These are phyloP conservation scores for Rhizophlyctis rosea DNA, from an alignment of 192 early-diverging fungal species.

Conservation along the genomic window DNA sequence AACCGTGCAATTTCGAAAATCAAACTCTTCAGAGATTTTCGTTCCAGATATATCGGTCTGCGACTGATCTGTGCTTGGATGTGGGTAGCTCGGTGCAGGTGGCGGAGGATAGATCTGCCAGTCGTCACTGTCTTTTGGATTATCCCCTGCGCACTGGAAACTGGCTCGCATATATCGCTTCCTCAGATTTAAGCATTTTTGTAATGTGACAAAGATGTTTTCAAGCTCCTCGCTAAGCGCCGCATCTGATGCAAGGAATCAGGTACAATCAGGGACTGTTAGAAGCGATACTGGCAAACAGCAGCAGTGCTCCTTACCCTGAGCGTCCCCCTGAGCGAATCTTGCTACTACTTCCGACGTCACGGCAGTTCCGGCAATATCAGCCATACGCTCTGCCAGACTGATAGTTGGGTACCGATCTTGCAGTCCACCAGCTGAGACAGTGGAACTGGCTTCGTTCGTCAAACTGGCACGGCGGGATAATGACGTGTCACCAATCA, in stretches of 20 bases:
- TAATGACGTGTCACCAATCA: slow-evolving; percentile 16
- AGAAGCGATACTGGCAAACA: too few species aligned
- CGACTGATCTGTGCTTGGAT: slow-evolving; percentile 7
- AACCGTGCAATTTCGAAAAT: slow-evolving; percentile 37
- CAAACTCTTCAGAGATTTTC: slow-evolving; percentile 30
- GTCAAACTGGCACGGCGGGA: slow-evolving; percentile 9
- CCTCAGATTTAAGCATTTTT: slow-evolving; percentile 73
- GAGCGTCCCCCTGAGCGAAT: slow-evolving; percentile 23
- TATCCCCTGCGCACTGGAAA: slow-evolving; percentile 70
- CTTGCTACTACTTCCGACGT: slow-evolving; percentile 51
- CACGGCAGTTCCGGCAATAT: slow-evolving; percentile 46
- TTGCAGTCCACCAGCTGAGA: slow-evolving; percentile 13
- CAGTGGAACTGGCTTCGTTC: not conserved
- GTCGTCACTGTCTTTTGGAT: slow-evolving; percentile 73
- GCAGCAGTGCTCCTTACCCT: too few species aligned
- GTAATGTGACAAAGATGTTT: slow-evolving; percentile 58
- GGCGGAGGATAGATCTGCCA: slow-evolving; percentile 89
- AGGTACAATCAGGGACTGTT: too few species aligned
- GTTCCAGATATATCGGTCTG: slow-evolving; percentile 3
- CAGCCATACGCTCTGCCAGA: slow-evolving; percentile 53
- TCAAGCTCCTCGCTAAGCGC: slow-evolving; percentile 62
- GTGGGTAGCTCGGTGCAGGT: slow-evolving; percentile 65
- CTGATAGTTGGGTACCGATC: slow-evolving; percentile 34
- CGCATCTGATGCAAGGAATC: slow-evolving; percentile 29
- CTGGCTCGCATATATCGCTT: slow-evolving; percentile 75